Base-by-base conservation (phyloP, 192 early-diverging fungal genomes). In the Backusella circina region DNA sequence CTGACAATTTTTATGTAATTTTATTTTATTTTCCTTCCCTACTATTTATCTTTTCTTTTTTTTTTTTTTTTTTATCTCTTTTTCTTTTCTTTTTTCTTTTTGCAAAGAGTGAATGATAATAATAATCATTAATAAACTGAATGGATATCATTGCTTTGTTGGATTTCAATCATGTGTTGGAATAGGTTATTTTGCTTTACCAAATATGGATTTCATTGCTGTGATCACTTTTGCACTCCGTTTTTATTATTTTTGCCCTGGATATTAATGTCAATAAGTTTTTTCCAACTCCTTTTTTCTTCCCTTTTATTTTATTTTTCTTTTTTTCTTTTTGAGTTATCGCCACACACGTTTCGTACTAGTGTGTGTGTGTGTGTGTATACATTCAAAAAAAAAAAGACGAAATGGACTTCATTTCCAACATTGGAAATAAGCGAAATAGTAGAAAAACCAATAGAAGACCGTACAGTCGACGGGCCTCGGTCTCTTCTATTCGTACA, bases 401-500 rank as follows among this genome's bases (percentile, higher is more conserved):
- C 30, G 26, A 44, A 70, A 70, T 70, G 68, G 68, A 70, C 39
- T 70, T 47, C 39, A 44, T 70, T 38, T 70, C 68, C 10, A 47
- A 70, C 39, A 70, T 70, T 70, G 68, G 68, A 28, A 70, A 70
- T 47, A 70, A 70, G 31, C 68, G 68, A 47, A 70, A 70, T 44
- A 70, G 13, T 15, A 70, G 68, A 44, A 70, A 70, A 39, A 70
- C 37, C 4, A 70, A 39, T 70, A 70, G 69, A 70, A 23, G 69
- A 47, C 41, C 39, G 16, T 70, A 70, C 28, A 47, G 13, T 38
- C 38, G 69, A 70, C 38, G 69, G 16, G 1, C 39, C 31, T 70
- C 69, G 16, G 37, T 70, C 26, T 47, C 69, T 41, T 70, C 69
- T 47, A 37, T 70, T 18, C 38, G 37, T 23, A 69, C 21, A 31